Conservation (phyloP, 495 filamentous ascomycete species). For the Polyplosphaeria fusca region DNA sequence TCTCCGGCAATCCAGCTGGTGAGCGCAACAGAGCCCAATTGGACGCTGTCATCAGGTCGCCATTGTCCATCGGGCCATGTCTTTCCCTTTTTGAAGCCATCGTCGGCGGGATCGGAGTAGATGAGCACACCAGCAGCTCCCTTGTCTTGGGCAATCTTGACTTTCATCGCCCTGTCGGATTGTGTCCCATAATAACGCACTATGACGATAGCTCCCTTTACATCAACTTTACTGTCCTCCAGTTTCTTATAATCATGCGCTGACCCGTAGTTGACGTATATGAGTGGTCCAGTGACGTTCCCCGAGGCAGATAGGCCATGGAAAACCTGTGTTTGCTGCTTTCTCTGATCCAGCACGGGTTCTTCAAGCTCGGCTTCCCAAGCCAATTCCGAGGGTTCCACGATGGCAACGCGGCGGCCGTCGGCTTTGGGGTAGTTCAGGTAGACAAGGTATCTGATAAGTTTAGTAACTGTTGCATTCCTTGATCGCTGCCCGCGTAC, state of each 20-base stretch:
- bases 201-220: conserved; percentile 77
- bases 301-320: conserved; percentile 88
- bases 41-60: conserved; percentile 76
- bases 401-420: conserved; percentile 76
- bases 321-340: conserved; percentile 67
- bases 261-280: conserved; percentile 92
- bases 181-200: conserved; percentile 78
- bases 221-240: conserved; percentile 63
- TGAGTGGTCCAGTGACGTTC: conserved; percentile 83
- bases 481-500: not conserved
- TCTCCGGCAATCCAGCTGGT: conserved; percentile 83
- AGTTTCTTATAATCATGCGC: conserved; percentile 75
- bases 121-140: conserved; percentile 86
- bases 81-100: conserved; percentile 68
- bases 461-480: not conserved
- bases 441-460: conserved; percentile 60
- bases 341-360: conserved; percentile 50
- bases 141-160: conserved; percentile 82
- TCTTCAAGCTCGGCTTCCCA: conserved; percentile 92
- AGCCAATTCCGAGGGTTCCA: conserved; percentile 62
- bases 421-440: conserved; percentile 80
- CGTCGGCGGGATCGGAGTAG: conserved; percentile 82
- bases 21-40: conserved; percentile 77
- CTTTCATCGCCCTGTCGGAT: conserved; percentile 68
- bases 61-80: conserved; percentile 70